Percentiles rank a stretch among this genome's conserved stretches.
Evolutionary conservation across 257 asterid species (phyloP).

Genomic region (Voacanga thouarsii): DNA sequence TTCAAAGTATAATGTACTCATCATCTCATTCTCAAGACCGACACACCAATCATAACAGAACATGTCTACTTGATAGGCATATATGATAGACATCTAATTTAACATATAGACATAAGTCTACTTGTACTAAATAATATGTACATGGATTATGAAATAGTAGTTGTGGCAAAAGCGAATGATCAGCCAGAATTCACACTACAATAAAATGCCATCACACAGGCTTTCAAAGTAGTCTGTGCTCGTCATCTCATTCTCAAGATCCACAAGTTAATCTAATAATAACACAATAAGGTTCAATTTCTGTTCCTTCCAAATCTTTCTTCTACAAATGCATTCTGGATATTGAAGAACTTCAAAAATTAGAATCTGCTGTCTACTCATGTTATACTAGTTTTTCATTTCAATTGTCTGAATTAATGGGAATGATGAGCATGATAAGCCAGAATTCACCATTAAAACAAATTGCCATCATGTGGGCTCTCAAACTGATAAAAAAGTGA

Average conservation of each 20-base stretch:
- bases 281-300: neutral
- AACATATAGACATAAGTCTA: too few relatives aligned
- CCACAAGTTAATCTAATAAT: neutral
- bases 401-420: neutral
- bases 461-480: constrained; percentile 12
- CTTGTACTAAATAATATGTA: too few relatives aligned
- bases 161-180: neutral
- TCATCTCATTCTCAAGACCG: neutral
- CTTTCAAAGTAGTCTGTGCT: constrained; percentile 7
- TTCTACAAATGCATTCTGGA: neutral
- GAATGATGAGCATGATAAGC: constrained; percentile 9
- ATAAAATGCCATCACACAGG: neutral
- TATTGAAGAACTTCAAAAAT: neutral
- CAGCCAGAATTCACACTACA: neutral
- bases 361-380: neutral
- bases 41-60: neutral
- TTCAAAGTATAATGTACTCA: neutral
- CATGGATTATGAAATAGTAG: too few relatives aligned
- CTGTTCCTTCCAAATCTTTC: neutral
- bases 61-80: neutral
- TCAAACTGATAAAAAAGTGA: constrained; percentile 14
- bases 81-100: too few relatives aligned
- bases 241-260: neutral
- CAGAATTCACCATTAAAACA: constrained; percentile 15
- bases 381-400: neutral